Evolutionary conservation across 169 alveolate genomes (phyloP), one percentile per base, ranked within the genome.

Genomic region (Plasmodium knowlesi): DNA sequence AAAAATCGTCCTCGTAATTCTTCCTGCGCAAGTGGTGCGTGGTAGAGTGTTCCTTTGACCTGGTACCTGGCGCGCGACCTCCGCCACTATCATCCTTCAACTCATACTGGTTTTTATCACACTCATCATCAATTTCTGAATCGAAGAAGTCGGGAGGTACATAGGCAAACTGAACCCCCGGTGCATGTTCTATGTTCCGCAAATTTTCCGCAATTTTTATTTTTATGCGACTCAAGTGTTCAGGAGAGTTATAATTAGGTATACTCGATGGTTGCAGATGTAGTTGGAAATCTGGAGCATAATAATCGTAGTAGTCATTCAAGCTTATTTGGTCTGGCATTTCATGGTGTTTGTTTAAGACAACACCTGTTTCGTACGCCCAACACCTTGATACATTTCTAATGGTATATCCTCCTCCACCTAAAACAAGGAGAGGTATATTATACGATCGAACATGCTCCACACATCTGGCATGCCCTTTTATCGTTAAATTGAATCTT

Each of bases 331-430:
- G 98, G 80, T 97, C 97, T 54, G 98, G 97, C 94, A 99, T 96
- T 19, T 98, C 98, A 82, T 97, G 98, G 67, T 98, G 98, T 30
- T 92, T 86, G 70, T 97, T 98, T 19, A 99, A 96, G 30, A 98
- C 98, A 19, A 98, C 98, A 0, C 99, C 99, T 3, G 99, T 99
- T 96, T 99, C 99, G 96, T 99, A 98, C 22, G 99, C 99, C 99
- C 99, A 99, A 93, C 99, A 98, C 81, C 99, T 95, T 0, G 99
- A 99, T 6, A 99, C 99, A 95, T 99, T 99, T 32, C 99, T 96
- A 8, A 99, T 99, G 34, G 99, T 99, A 96, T 99, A 99, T n/a
- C 99, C 99, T 5, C 99, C 99, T 0, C 99, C 99, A 43, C 99
- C 99, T 83, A 98, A 84, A 16, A 98, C 98, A 73, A 99, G 94